Percentiles rank a stretch among this genome's conserved stretches.
phyloP scores from a whole-genome alignment of 768 basidiomycete genomes.

The Asterophora lycoperdoides region DNA sequence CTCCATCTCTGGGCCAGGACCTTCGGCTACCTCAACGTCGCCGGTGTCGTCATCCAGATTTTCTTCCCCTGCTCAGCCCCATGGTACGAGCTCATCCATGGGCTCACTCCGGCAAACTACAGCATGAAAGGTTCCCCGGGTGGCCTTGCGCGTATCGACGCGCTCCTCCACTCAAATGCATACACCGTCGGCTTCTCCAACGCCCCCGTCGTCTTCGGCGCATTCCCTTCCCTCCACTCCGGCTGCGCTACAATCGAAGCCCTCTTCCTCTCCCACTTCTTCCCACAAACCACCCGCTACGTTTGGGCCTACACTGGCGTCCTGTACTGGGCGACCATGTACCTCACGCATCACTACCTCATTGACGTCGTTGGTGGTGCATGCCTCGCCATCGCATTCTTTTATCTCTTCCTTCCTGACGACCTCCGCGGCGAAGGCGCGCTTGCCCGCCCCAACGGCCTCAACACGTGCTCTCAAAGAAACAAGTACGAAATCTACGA shows the following conservation, averaged over 20 bases:
- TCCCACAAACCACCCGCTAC: conserved; percentile 66
- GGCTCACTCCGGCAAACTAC: conserved; percentile 93
- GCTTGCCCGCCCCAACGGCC: conserved; percentile 41
- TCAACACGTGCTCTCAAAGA: conserved; percentile 23
- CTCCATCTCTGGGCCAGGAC: conserved; percentile 82
- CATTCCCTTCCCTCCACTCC: conserved; percentile 93
- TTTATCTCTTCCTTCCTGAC: conserved; percentile 88
- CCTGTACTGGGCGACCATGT: conserved; percentile 99
- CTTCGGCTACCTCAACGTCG: conserved; percentile 91
- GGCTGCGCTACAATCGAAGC: conserved; percentile 96
- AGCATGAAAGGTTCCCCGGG: conserved; percentile 87
- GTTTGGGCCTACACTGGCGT: conserved; percentile 82
- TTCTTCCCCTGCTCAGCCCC: conserved; percentile 91
- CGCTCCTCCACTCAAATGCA: conserved; percentile 67
- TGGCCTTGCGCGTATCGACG: conserved; percentile 91
- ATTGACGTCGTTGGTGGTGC: conserved; percentile 96
- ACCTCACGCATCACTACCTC: conserved; percentile 96
- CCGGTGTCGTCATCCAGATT: conserved; percentile 85
- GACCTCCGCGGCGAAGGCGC: conserved; percentile 60
- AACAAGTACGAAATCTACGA: conserved; percentile 79
- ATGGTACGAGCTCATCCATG: conserved; percentile 97
- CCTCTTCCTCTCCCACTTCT: conserved; percentile 92
- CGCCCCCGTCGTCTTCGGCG: conserved; percentile 93
- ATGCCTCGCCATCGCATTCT: conserved; percentile 82
- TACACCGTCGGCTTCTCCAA: conserved; percentile 82